Percentiles rank a stretch among this genome's conserved stretches.
Conservation (phyloP, 768 basidiomycete species). For the Dioszegia aurantiaca region DNA sequence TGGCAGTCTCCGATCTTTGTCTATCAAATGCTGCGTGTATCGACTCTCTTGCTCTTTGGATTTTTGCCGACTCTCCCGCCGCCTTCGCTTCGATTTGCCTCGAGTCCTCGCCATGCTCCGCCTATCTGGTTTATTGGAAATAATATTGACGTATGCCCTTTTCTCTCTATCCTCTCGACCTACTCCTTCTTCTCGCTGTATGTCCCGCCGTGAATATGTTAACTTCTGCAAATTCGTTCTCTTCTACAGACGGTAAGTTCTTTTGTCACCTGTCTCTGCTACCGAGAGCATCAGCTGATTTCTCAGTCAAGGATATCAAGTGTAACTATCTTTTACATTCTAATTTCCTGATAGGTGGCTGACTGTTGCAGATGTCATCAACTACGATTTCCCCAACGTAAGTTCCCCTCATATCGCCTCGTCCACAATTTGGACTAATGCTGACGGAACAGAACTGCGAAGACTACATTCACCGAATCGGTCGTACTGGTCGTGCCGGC, state of each 20-base stretch:
- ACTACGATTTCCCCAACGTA: slow-evolving; percentile 85
- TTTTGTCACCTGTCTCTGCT: not conserved
- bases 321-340: slow-evolving; percentile 2
- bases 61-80: slow-evolving; percentile 11
- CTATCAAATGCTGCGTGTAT: slow-evolving; percentile 3
- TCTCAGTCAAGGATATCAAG: slow-evolving; percentile 26
- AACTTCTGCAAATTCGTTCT: slow-evolving; percentile 4
- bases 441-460: slow-evolving; percentile 64
- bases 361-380: slow-evolving; percentile 16
- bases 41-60: slow-evolving; percentile 4
- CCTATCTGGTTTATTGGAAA: slow-evolving; percentile 54
- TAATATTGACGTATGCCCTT: slow-evolving; percentile 55
- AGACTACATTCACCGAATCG: slow-evolving; percentile 97
- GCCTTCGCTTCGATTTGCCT: slow-evolving; percentile 13
- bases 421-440: too few relatives aligned
- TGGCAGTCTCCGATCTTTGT: not conserved
- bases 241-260: slow-evolving; percentile 18
- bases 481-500: slow-evolving; percentile 78
- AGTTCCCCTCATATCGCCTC: not conserved
- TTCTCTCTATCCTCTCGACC: slow-evolving; percentile 7
- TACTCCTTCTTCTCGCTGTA: slow-evolving; percentile 6
- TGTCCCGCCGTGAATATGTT: slow-evolving; percentile 8
- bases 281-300: slow-evolving; percentile 5
- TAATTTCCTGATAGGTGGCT: not conserved
- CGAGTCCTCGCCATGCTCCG: slow-evolving; percentile 3